A percentile compares a stretch with the other conserved stretches of the same genome.
Conservation (phyloP, 345 rosid species). For the Syzygium oleosum region DNA sequence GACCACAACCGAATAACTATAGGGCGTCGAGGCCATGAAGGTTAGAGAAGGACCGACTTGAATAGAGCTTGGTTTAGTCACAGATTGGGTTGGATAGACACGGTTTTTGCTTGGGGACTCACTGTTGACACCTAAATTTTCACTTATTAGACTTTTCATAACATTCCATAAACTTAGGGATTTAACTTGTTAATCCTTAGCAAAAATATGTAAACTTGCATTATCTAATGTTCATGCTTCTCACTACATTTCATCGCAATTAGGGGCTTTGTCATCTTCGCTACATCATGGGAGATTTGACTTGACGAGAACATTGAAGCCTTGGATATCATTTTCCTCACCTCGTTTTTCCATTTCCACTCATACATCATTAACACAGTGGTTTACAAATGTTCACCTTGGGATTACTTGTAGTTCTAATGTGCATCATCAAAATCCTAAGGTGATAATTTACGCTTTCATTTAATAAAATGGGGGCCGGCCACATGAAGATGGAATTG, state of each 20-base stretch:
- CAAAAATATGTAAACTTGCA: too few species aligned
- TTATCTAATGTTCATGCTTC: background rate
- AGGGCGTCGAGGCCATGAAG: background rate
- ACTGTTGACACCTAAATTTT: background rate
- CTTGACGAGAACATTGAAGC: background rate
- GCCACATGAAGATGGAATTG: background rate
- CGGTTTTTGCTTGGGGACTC: background rate
- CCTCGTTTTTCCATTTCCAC: too few species aligned
- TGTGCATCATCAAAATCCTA: background rate
- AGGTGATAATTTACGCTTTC: too few species aligned
- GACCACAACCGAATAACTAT: background rate
- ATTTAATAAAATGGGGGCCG: background rate
- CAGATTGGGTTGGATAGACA: background rate
- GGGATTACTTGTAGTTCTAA: background rate
- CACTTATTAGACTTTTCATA: too few species aligned
- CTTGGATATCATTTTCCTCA: background rate
- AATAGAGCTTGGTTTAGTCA: background rate
- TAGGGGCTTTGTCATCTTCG: background rate
- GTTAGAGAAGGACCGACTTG: background rate
- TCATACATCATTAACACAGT: background rate
- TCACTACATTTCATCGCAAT: background rate
- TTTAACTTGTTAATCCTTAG: too few species aligned
- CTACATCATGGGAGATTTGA: background rate
- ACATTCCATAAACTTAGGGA: background rate
- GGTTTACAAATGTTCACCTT: background rate